phyloP scores from a whole-genome alignment of 2,329 filamentous ascomycete species.

The Phaeosphaeriaceae sp. region DNA sequence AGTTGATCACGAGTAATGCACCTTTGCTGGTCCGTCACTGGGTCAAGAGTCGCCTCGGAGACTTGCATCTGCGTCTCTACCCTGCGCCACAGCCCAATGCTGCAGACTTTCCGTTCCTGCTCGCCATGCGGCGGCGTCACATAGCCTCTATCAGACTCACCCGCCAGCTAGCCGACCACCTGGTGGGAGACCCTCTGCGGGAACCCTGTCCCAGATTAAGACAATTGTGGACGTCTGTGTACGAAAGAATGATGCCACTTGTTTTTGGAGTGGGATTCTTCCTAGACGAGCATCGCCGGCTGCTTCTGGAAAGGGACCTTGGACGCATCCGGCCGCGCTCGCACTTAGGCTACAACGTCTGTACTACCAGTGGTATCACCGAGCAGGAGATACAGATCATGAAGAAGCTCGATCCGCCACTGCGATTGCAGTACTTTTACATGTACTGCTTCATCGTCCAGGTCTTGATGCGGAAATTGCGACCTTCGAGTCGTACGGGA shows the following conservation, averaged over 20 bases:
- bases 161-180: constrained; percentile 41
- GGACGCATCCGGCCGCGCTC: constrained; percentile 41
- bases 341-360: constrained; percentile 45
- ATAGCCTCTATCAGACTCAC: constrained; percentile 46
- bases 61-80: constrained; percentile 43
- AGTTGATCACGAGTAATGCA: constrained; percentile 40
- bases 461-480: constrained; percentile 40
- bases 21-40: constrained; percentile 45
- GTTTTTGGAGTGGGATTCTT: constrained; percentile 48
- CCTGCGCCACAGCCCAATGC: constrained; percentile 38
- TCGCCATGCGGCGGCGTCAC: constrained; percentile 44
- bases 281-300: constrained; percentile 43
- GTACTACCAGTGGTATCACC: constrained; percentile 38
- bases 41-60: constrained; percentile 41
- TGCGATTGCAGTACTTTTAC: constrained; percentile 47
- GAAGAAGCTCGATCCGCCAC: constrained; percentile 36
- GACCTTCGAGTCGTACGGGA: constrained; percentile 36
- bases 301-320: constrained; percentile 41
- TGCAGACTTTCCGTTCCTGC: constrained; percentile 42
- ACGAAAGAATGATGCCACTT: constrained; percentile 46
- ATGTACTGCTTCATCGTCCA: constrained; percentile 49
- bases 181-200: constrained; percentile 38
- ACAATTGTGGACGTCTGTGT: constrained; percentile 45
- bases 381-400: constrained; percentile 38
- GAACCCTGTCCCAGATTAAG: constrained; percentile 34